Base-by-base conservation (phyloP, 768 basidiomycete species). In the Dentipellis fragilis region DNA sequence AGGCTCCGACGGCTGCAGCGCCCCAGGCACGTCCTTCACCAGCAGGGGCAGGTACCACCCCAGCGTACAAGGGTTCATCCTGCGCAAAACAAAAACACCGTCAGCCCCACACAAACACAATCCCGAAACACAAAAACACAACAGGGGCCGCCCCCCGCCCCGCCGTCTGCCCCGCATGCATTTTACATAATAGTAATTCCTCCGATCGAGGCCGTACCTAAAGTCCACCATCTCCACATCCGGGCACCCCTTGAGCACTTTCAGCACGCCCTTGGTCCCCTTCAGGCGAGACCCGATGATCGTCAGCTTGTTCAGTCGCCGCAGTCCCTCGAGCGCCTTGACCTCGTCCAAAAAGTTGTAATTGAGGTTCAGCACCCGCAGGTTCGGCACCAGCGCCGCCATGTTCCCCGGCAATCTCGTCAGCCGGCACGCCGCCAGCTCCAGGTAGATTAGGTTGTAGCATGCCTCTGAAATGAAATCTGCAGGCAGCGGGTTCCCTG, bases 51-150 rank as follows among this genome's bases (percentile, higher is more conserved):
- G 77, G 69, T 99, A 98, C 87, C 92, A 95, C 6, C 90, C 90
- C 10, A 97, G 83, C 17, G 94, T 97, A 62, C 89, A 92, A 54
- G 96, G 94, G 66, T 99, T 99, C 93, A 97, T 96, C 70, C 85
- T 80, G 62, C 49, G 56, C 48, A 55, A 46, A 35, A 38, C 19
- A 59, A 56, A 17, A 42, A 11, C 21, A 3, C 40, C 36, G 37
- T 35, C 19, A 51, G 46, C 36, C 4, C 9, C 4, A 2, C 50
- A 10, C 29, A 9, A 7, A 11, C 14, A 34, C 36, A 22, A 9
- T 38, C 3, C 4, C 19, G 46, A 40, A 17, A 36, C 19, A 37
- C 51, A 52, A 35, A 37, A n/a, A n/a, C 35, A n/a, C 38, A 37
- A 10, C 34, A 16, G 6, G 37, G 22, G 45, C 39, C 14, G 47